A percentile compares a stretch with the other conserved stretches of the same genome.
These are phyloP conservation scores for Aspergillus sclerotialis DNA, from an alignment of 2,329 filamentous ascomycete genomes.

Conservation along the genomic window DNA sequence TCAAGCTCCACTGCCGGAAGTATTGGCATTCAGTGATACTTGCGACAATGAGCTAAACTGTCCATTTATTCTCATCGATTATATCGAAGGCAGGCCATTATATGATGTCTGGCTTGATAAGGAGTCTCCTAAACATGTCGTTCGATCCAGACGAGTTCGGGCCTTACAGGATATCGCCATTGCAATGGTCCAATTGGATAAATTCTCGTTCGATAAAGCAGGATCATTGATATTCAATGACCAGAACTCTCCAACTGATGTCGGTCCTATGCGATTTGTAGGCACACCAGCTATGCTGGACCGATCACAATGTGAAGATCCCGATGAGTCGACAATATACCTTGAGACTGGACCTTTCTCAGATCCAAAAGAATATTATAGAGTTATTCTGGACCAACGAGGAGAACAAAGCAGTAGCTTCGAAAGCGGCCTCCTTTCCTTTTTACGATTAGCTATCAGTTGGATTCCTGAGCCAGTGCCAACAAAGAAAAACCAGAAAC, in stretches of 20 bases:
- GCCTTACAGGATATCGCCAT: conserved; percentile 10
- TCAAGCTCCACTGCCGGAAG: no score
- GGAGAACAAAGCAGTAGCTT: background rate
- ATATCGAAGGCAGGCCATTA: conserved; percentile 15
- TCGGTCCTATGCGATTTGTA: conserved; percentile 2
- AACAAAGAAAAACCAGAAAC: background rate
- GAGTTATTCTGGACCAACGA: conserved; percentile 3
- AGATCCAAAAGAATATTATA: conserved; percentile 7
- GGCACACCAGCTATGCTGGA: conserved; percentile 9
- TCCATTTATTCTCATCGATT: conserved; percentile 22
- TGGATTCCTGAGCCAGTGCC: conserved; percentile 11
- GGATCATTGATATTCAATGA: conserved; percentile 8
- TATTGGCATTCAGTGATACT: conserved; percentile 19
- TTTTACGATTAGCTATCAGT: conserved; percentile 10
- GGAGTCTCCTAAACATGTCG: background rate
- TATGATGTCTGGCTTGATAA: conserved; percentile 21
- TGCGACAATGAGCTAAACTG: conserved; percentile 14
- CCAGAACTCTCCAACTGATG: conserved; percentile 3
- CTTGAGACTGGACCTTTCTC: conserved; percentile 5
- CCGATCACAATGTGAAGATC: conserved; percentile 8
- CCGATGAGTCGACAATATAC: conserved; percentile 8
- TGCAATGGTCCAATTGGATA: conserved; percentile 15
- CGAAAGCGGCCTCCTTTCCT: conserved; percentile 3
- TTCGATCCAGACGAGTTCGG: conserved; percentile 6
- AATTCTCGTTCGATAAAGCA: conserved; percentile 8